Base-by-base conservation (phyloP, 345 rosid genomes). In the Gossypium thurberi region DNA sequence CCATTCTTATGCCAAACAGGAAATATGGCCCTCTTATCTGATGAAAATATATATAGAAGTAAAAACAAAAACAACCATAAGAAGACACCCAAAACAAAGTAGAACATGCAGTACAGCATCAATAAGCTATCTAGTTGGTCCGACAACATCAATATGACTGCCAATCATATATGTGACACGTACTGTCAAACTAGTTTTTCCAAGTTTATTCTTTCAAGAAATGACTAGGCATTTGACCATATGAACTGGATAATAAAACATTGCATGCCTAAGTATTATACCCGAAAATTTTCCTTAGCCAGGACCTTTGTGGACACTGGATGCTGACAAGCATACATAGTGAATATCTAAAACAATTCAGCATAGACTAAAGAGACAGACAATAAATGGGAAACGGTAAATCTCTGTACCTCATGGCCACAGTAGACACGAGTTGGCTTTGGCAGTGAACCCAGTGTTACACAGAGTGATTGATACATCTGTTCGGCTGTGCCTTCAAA, bases 401-500 rank as follows among this genome's bases (percentile, higher is more conserved):
- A 42, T 17, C 64, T 28, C 44, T 59, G 74, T 86, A 92, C 98
- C 98, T 92, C 98, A 17, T 94, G 97, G 74, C 98, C 98, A 28
- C 98, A 94, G 79, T 87, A 94, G 66, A 94, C 84, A 80, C 81
- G 87, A 69, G 98, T 89, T 33, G 89, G 90, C 78, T 86, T 87
- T 43, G 97, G 97, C 82, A 94, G 82, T 42, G 98, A 88, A 50
- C 87, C 91, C 80, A 94, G 76, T n/a, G 94, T 94, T 67, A 88
- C 90, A 82, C 97, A 91, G 60, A 92, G 81, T 18, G 98, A 94
- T 68, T 90, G 92, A 81, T 94, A 81, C 98, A 94, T 94, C 81
- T 94, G 94, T 59, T 94, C 94, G 66, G 97, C 97, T 23, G 97
- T 89, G 75, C 98, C 98, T 87, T 94, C 98, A 10, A 90, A 91